These are phyloP conservation scores for Talaromyces albobiverticillius DNA, from an alignment of 2,329 filamentous ascomycete species.

Conservation along the genomic window DNA sequence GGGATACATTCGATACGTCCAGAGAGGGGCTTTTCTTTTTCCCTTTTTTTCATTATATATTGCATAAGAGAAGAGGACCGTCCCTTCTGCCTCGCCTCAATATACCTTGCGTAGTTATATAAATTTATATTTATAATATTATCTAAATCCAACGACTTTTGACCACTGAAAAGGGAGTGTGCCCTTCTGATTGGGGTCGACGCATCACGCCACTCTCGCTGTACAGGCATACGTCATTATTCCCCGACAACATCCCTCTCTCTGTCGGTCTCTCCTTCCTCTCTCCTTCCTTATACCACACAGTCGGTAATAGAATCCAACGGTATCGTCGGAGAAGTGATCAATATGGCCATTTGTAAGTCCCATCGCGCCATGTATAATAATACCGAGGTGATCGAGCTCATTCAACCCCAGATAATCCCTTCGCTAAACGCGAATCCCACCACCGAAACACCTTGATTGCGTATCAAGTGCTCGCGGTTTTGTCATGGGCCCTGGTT, in stretches of 20 bases:
- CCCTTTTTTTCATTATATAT: neutral
- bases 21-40: neutral
- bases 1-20: too few relatives aligned
- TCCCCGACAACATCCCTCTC: neutral
- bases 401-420: constrained; percentile 58
- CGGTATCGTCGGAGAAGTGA: neutral
- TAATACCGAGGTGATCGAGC: neutral
- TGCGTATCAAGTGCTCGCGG: constrained; percentile 72
- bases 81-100: too few relatives aligned
- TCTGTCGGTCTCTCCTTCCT: neutral
- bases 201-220: neutral
- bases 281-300: neutral
- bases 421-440: constrained; percentile 68
- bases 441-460: constrained; percentile 61
- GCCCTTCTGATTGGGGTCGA: too few relatives aligned
- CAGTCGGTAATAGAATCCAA: neutral
- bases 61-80: too few relatives aligned
- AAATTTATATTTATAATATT: too few relatives aligned
- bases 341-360: constrained; percentile 13
- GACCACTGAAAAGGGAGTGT: too few relatives aligned
- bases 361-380: neutral
- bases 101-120: too few relatives aligned
- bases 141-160: too few relatives aligned
- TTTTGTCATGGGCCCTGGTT: constrained; percentile 71
- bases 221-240: constrained; percentile 2